phyloP scores from a whole-genome alignment of 192 early-diverging fungal species.

The Rhizoclosmatium globosum region DNA sequence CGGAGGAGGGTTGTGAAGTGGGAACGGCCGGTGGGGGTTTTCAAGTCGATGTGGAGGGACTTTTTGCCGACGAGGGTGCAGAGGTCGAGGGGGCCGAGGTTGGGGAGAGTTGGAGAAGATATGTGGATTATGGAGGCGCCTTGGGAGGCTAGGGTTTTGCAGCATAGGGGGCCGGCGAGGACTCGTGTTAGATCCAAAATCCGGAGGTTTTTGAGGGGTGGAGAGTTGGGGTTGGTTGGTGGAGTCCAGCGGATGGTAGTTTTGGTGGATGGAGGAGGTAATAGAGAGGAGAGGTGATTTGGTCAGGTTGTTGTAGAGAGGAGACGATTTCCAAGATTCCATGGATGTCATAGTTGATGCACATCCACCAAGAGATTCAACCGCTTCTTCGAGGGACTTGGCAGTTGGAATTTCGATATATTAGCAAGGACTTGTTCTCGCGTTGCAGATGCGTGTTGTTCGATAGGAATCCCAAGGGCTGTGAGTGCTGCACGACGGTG shows the following conservation, averaged over 20 bases:
- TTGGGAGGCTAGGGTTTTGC: slow-evolving; percentile 33
- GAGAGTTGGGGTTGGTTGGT: too few species aligned
- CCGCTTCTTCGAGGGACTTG: neutral
- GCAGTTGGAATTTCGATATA: neutral
- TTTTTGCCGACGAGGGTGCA: slow-evolving; percentile 42
- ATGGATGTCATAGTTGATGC: slow-evolving; percentile 23
- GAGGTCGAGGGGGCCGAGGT: slow-evolving; percentile 29
- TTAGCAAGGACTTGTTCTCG: neutral
- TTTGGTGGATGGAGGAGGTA: neutral
- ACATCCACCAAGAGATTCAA: slow-evolving; percentile 29
- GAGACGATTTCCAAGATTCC: slow-evolving; percentile 12
- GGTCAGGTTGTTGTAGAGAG: slow-evolving; percentile 10
- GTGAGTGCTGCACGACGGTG: slow-evolving; percentile 38
- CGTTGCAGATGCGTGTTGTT: slow-evolving; percentile 8
- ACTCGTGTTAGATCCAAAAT: too few species aligned
- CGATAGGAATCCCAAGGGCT: slow-evolving; percentile 1
- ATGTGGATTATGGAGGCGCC: slow-evolving; percentile 45
- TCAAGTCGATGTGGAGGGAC: slow-evolving; percentile 37
- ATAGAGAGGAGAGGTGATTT: slow-evolving; percentile 2
- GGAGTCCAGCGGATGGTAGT: slow-evolving; percentile 32
- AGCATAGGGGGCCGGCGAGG: slow-evolving; percentile 47
- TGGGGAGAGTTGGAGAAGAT: slow-evolving; percentile 28
- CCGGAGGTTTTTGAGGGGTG: too few species aligned
- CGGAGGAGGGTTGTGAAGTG: slow-evolving; percentile 24
- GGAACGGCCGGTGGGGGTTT: neutral